Percentiles rank a stretch among this genome's conserved stretches.
Conservation (phyloP, 805 yeast species). For the Maudiozyma bulderi region DNA sequence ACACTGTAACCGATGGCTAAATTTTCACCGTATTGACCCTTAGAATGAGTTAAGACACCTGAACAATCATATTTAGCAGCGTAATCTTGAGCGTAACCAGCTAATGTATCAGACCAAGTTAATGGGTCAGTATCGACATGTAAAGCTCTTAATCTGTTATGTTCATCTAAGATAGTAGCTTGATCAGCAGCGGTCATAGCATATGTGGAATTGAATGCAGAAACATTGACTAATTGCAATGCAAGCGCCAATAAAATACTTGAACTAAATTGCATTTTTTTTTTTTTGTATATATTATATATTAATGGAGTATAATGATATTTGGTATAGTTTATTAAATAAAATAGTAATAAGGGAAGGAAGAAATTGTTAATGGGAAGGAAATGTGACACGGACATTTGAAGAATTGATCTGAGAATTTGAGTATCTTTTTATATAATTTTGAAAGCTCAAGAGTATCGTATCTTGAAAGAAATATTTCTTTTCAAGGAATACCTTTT, state of each 20-base stretch:
- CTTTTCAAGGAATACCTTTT: no score
- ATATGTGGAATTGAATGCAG: neutral
- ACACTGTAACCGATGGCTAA: constrained; percentile 52
- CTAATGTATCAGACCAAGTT: constrained; percentile 40
- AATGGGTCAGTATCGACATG: constrained; percentile 26
- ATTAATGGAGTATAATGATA: neutral
- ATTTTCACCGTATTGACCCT: constrained; percentile 56
- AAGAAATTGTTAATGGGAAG: no score
- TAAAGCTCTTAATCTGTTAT: constrained; percentile 40
- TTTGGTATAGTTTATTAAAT: neutral
- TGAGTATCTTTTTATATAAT: no score
- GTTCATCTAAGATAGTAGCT: constrained; percentile 22
- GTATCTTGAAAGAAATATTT: no score
- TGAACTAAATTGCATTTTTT: neutral
- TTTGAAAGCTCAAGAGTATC: no score
- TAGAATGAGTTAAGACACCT: constrained; percentile 53
- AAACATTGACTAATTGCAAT: neutral
- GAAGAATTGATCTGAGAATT: no score
- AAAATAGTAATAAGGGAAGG: no score
- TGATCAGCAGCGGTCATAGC: constrained; percentile 4
- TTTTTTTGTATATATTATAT: neutral
- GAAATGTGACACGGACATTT: no score
- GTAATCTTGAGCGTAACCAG: constrained; percentile 41
- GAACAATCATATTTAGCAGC: constrained; percentile 43
- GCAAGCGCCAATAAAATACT: neutral